Base-by-base conservation (phyloP, 2,329 filamentous ascomycete genomes). In the Fusarium humuli region DNA sequence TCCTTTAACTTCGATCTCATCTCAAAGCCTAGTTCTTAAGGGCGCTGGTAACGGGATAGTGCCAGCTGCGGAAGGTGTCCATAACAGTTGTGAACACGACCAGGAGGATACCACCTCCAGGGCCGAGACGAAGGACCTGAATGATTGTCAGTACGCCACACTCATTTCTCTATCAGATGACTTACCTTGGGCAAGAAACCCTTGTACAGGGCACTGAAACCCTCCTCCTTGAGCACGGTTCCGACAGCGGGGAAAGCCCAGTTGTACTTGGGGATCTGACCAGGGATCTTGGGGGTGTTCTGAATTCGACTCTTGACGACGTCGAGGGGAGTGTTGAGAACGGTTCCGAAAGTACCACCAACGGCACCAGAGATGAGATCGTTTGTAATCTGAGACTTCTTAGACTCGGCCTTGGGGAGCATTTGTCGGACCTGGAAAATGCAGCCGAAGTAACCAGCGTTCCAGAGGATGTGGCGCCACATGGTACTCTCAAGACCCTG, bases 251-350 rank as follows among this genome's bases (percentile, higher is more conserved):
- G 93, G 88, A 91, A 97, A 32, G 96, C 96, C 96, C 96, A 99
- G 88, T 98, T 98, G 86, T 99, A 99, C 87, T 99, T 99, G 78
- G 93, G 93, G 23, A 90, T 83, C 57, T 88, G 85, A 7, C 96
- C 96, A n/a, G 92, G 80, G 41, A 97, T 84, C 85, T 92, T 95
- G 72, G 92, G 87, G 59, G 89, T 94, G 84, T 99, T 99, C 83
- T 99, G 96, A 74, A 99, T 99, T 70, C 96, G 91, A 72, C 93
- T 97, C 88, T 99, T 99, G 83, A 98, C 94, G 22, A 98, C 95
- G 77, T 98, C 94, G 89, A 97, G 91, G 61, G 94, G 94, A 5
- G 95, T 98, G 86, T 99, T 99, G 70, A 98, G 79, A 42, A 98
- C 87, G 5, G 95, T 99, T 80, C 96, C 95, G 55, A 87, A 76